Evolutionary conservation across 768 basidiomycete genomes (phyloP), one percentile per base, ranked within the genome.

Genomic region (Hypsizygus marmoreus): DNA sequence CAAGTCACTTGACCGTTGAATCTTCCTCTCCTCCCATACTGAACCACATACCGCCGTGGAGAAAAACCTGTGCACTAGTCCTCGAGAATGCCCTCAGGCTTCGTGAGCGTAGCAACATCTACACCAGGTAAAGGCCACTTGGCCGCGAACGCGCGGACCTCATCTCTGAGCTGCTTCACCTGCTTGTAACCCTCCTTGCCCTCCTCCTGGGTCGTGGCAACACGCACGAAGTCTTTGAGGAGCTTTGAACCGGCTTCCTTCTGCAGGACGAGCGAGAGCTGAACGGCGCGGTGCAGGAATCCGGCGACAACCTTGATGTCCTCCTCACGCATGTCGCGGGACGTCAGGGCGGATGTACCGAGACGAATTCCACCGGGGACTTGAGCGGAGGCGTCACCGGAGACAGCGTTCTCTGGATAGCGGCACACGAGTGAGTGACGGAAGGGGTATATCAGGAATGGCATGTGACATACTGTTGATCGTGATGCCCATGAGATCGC

Each of bases 291-390:
- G 76, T 97, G 92, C 44, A 99, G 76, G 81, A 97, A 94, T 47
- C 77, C 79, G 29, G 86, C 97, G 43, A 98, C 93, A 47, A 80
- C 64, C 65, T 88, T 86, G 68, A 97, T 82, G 66, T 97, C 94
- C 16, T 72, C 77, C 68, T 95, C 91, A 42, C 69, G 70, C 93
- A 99, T 93, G 70, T 95, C 77, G 56, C 95, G 91, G 39, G 94
- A 97, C 4, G 97, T 98, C 28, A 99, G 68, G 9, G 95, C 93
- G 17, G 94, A 84, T 25, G 92, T 92, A 49, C 97, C 97, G 55
- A 99, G 82, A 54, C 97, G 92, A 63, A 99, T 95, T 55, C 97
- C 97, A 57, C 95, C 97, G 35, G 95, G 95, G 1, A 88, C 89
- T 66, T 93, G 91, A 0, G 95, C 97, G 40, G 92, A 95, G 31